These are phyloP conservation scores for Coemansia sp. DNA, from an alignment of 192 early-diverging fungal species.

Conservation along the genomic window DNA sequence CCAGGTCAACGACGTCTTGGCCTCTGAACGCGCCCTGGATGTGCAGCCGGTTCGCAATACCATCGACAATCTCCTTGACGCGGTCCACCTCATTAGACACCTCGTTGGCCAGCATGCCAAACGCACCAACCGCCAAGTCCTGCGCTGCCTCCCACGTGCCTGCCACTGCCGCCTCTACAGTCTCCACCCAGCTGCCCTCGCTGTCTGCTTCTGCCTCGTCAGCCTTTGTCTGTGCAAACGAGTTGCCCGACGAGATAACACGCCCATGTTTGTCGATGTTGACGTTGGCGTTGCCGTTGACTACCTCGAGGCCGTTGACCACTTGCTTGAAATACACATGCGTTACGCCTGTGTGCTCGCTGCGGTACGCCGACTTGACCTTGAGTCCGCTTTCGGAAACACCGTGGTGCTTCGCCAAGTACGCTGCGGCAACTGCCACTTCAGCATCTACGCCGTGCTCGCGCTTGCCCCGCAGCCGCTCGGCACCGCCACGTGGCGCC, in stretches of 20 bases:
- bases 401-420: slow-evolving; percentile 26
- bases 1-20: slow-evolving; percentile 23
- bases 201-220: neutral
- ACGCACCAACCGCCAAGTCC: slow-evolving; percentile 24
- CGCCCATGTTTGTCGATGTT: slow-evolving; percentile 47
- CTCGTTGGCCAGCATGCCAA: slow-evolving; percentile 18
- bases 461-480: slow-evolving; percentile 23
- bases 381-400: slow-evolving; percentile 27
- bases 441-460: slow-evolving; percentile 16
- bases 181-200: slow-evolving; percentile 17
- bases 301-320: slow-evolving; percentile 54
- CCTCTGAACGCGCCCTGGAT: slow-evolving; percentile 17
- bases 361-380: slow-evolving; percentile 43
- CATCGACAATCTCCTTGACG: slow-evolving; percentile 27
- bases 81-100: slow-evolving; percentile 23
- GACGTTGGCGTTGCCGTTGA: slow-evolving; percentile 63
- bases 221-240: slow-evolving; percentile 16
- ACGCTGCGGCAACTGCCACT: slow-evolving; percentile 38
- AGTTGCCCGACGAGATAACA: slow-evolving; percentile 52
- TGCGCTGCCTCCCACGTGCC: slow-evolving; percentile 43
- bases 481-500: slow-evolving; percentile 12
- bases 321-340: slow-evolving; percentile 66
- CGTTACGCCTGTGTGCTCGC: slow-evolving; percentile 55
- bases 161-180: slow-evolving; percentile 23
- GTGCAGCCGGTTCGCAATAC: slow-evolving; percentile 21